A percentile compares a stretch with the other conserved stretches of the same genome.
phyloP scores from a whole-genome alignment of 2,329 filamentous ascomycete genomes.

The Colletotrichum musicola region DNA sequence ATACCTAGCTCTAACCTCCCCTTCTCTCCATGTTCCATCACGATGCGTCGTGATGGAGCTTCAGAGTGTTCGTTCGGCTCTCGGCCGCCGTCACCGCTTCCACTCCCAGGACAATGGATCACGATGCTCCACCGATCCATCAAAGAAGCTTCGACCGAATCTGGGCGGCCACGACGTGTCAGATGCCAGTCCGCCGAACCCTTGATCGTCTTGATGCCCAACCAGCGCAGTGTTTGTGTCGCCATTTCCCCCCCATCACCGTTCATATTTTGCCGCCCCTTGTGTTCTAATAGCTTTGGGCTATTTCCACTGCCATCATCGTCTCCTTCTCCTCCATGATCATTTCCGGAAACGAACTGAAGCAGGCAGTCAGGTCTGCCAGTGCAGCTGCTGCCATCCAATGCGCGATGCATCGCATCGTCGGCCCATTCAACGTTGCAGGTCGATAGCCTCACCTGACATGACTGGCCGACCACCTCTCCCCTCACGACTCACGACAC shows the following conservation, averaged over 20 bases:
- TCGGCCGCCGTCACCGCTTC: slow-evolving; percentile 14
- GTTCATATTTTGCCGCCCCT: background rate
- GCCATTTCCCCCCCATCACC: background rate
- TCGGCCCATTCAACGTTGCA: slow-evolving; percentile 15
- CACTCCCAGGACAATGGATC: slow-evolving; percentile 9
- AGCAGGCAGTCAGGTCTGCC: background rate
- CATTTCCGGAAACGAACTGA: too few species aligned
- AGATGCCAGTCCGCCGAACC: slow-evolving; percentile 1
- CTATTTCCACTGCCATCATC: background rate
- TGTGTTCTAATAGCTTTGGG: background rate
- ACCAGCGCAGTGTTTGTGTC: background rate
- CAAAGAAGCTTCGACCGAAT: slow-evolving; percentile 11
- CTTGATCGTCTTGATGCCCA: slow-evolving; percentile 34
- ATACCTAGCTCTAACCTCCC: background rate
- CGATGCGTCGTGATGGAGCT: too few species aligned
- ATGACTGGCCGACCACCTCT: slow-evolving; percentile 20
- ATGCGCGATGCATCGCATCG: background rate
- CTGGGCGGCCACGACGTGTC: slow-evolving; percentile 12
- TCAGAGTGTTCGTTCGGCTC: too few species aligned
- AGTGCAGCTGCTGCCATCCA: slow-evolving; percentile 12
- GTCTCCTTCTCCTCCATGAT: too few species aligned
- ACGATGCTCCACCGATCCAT: slow-evolving; percentile 20
- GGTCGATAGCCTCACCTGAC: slow-evolving; percentile 33
- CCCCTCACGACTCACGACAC: slow-evolving; percentile 17
- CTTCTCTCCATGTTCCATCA: background rate